Percentiles rank a stretch among this genome's conserved stretches.
These are phyloP conservation scores for Liriodendron chinense DNA, from an alignment of 164 flowering plant genomes.

Conservation along the genomic window DNA sequence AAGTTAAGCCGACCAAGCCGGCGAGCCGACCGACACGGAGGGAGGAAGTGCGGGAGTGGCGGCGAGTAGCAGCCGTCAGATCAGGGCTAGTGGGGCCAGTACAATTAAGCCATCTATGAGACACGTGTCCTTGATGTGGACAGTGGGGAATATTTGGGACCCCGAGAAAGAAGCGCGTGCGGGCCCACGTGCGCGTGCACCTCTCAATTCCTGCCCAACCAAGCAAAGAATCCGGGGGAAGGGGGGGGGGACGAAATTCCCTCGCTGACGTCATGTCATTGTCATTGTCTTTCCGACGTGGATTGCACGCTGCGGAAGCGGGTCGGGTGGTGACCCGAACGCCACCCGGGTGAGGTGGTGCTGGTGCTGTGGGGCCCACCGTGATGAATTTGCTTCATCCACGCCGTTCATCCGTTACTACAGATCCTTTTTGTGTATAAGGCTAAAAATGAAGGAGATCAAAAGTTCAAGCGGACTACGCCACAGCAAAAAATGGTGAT, in stretches of 20 bases:
- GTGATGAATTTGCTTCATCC: background rate
- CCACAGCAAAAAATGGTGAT: too few species aligned
- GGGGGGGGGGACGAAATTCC: constrained; percentile 6
- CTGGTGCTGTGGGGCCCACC: background rate
- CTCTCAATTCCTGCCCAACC: constrained; percentile 11
- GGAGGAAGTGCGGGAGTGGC: background rate
- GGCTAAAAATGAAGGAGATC: too few species aligned
- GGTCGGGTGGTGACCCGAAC: constrained; percentile 1
- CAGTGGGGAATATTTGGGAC: constrained; percentile 10
- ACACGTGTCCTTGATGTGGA: constrained; percentile 18
- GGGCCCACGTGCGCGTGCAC: constrained; percentile 16
- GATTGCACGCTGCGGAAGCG: background rate
- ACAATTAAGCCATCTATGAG: background rate
- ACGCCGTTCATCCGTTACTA: too few species aligned
- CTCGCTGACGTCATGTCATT: constrained; percentile 3
- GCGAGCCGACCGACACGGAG: background rate
- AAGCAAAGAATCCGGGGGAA: constrained; percentile 16
- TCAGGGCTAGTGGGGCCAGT: constrained; percentile 4
- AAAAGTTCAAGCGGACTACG: too few species aligned
- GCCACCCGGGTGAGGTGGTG: background rate
- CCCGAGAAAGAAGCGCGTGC: background rate
- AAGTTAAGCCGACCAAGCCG: background rate
- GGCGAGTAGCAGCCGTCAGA: constrained; percentile 31
- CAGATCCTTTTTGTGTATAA: too few species aligned
- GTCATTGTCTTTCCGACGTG: constrained; percentile 9